phyloP scores from a whole-genome alignment of 805 yeast genomes.

The Zygosaccharomyces lentus region DNA sequence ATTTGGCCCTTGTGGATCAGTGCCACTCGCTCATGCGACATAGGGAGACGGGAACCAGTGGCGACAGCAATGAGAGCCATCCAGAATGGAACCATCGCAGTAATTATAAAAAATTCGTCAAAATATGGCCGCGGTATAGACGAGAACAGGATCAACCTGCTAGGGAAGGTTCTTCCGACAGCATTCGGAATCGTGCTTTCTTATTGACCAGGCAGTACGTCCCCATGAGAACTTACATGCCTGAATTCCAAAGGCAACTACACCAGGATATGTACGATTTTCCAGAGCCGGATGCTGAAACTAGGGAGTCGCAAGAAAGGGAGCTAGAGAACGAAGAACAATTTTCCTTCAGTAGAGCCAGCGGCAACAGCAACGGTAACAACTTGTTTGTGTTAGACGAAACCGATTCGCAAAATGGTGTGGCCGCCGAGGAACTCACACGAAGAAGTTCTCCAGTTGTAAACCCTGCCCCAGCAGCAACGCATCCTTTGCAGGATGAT shows the following conservation, averaged over 20 bases:
- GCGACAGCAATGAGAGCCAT: conserved; percentile 3
- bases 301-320: neutral
- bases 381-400: conserved; percentile 23
- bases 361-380: conserved; percentile 2
- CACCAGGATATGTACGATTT: conserved; percentile 11
- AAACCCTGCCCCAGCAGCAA: neutral
- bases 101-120: conserved; percentile 41
- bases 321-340: neutral
- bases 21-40: conserved; percentile 24
- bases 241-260: conserved; percentile 3
- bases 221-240: conserved; percentile 25
- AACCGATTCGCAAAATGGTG: conserved; percentile 11
- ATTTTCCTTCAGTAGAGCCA: conserved; percentile 6
- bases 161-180: conserved; percentile 12
- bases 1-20: conserved; percentile 37
- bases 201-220: conserved; percentile 35
- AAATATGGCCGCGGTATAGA: conserved; percentile 25
- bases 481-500: conserved; percentile 11
- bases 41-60: conserved; percentile 2
- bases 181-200: conserved; percentile 22
- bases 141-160: conserved; percentile 1
- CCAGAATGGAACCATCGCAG: conserved; percentile 33
- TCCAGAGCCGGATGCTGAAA: neutral
- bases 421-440: neutral
- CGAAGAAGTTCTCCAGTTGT: neutral